Conservation (phyloP, 1,139 yeast species). For the Pichiaceae sp. region DNA sequence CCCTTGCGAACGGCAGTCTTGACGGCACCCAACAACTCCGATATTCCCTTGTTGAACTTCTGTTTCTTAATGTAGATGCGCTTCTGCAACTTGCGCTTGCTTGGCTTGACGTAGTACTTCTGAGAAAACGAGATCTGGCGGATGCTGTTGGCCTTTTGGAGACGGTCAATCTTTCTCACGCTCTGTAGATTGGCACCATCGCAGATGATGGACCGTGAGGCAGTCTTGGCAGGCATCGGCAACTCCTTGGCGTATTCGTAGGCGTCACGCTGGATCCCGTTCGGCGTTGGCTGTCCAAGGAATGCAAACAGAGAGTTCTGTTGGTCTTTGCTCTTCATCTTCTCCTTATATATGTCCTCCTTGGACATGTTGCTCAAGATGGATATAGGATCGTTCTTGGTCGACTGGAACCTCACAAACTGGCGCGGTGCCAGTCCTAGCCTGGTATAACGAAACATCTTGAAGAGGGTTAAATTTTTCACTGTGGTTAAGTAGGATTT, state of each 20-base stretch:
- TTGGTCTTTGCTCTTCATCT: slow-evolving; percentile 1
- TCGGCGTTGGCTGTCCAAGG: slow-evolving; percentile 8
- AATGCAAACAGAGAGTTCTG: slow-evolving; percentile 7
- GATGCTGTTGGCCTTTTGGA: slow-evolving; percentile 29
- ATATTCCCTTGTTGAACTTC: slow-evolving; percentile 39
- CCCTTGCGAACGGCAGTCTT: slow-evolving; percentile 48
- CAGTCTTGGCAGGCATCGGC: slow-evolving; percentile 31
- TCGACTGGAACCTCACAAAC: background rate
- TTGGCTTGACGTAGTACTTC: slow-evolving; percentile 39
- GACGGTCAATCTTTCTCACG: slow-evolving; percentile 26
- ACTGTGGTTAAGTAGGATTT: background rate
- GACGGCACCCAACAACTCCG: slow-evolving; percentile 35
- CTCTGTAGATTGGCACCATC: too few species aligned
- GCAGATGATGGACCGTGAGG: slow-evolving; percentile 37
- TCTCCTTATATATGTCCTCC: slow-evolving; percentile 1
- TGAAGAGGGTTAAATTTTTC: background rate
- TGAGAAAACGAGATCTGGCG: slow-evolving; percentile 30
- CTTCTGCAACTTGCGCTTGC: slow-evolving; percentile 34
- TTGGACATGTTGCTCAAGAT: slow-evolving; percentile 2
- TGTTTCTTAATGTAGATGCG: slow-evolving; percentile 36
- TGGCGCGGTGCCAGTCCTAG: background rate
- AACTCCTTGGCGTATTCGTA: slow-evolving; percentile 21
- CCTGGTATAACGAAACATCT: background rate
- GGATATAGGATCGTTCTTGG: slow-evolving; percentile 2
- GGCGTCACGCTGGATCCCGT: slow-evolving; percentile 12